Base-by-base conservation (phyloP, 495 filamentous ascomycete species). In the Mycothermus thermophilus region DNA sequence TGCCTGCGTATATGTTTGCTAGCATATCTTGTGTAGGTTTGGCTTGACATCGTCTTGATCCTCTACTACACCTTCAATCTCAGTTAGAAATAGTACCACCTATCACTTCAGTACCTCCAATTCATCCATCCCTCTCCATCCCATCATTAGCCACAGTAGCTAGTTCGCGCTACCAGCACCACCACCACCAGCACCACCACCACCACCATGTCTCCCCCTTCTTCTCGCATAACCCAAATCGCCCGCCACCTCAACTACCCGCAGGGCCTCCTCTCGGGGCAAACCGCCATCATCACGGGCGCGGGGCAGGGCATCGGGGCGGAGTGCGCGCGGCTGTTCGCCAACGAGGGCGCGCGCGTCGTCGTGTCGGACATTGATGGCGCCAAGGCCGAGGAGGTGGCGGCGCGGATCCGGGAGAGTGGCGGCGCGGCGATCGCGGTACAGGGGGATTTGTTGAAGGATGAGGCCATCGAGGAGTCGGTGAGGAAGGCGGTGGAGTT, bases 241-340 rank as follows among this genome's bases (percentile, higher is more conserved):
- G 69, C 76, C 41, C 65, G 67, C 35, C 83, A 88, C 52, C 72
- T 88, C 42, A 83, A 79, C 63, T 87, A 73, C 64, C 80, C 82
- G 10, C 66, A 71, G 46, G 84, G 83, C 33, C 63, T 90, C 41
- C 73, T 90, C 10, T 69, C 68, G 25, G 75, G 76, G 35, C 81
- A 90, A 58, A 72, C 77, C n/a, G 83, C 82, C 48, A 87, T 93
- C 54, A 77, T 92, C 48, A 93, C 84, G 22, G 84, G 84, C 30
- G 72, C 74, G 11, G 84, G 79, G n/a, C 83, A 93, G 58, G 84
- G 84, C 45, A 92, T 92, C 52, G 84, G 83, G 18, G 84, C 84
- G 19, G 84, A 88, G 59, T 66, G 78, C 21, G 83, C 84, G 10
- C 59, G 76, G 11, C 56, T 88, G 6, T 93, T 92, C 48, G 83